Percentiles rank a stretch among this genome's conserved stretches.
phyloP scores from a whole-genome alignment of 345 rosid species.

The Isatis tinctoria region DNA sequence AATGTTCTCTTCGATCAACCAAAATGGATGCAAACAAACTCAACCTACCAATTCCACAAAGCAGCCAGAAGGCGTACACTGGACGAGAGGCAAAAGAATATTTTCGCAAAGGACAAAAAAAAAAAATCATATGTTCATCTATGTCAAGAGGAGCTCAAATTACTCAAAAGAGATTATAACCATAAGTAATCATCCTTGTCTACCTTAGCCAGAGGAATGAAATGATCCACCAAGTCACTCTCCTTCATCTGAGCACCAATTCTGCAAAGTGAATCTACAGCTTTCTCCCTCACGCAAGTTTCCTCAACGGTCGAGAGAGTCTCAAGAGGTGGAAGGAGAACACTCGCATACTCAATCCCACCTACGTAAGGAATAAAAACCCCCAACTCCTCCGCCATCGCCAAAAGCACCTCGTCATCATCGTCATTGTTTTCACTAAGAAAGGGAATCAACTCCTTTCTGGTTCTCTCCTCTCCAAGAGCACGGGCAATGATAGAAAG shows the following conservation, averaged over 20 bases:
- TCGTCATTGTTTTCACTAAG: constrained; percentile 76
- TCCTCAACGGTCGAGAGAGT: constrained; percentile 67
- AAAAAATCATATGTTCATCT: too few species aligned
- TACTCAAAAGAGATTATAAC: too few species aligned
- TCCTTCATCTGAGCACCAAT: constrained; percentile 77
- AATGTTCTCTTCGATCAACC: too few species aligned
- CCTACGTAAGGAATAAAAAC: constrained; percentile 77
- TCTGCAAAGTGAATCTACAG: constrained; percentile 64
- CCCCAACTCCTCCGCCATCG: constrained; percentile 80
- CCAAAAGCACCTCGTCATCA: constrained; percentile 74
- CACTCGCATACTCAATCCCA: constrained; percentile 62
- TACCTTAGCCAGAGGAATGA: constrained; percentile 65
- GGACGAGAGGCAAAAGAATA: too few species aligned
- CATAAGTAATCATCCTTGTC: too few species aligned
- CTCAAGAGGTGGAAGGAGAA: constrained; percentile 65
- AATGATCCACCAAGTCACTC: constrained; percentile 59
- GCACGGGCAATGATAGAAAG: constrained; percentile 78
- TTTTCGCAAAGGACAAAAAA: too few species aligned
- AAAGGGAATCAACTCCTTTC: constrained; percentile 74
- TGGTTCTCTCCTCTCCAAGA: constrained; percentile 70
- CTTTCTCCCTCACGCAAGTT: constrained; percentile 71
- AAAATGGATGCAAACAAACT: too few species aligned
- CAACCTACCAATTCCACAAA: too few species aligned
- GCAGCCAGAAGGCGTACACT: too few species aligned
- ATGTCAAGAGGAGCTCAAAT: too few species aligned